A percentile compares a stretch with the other conserved stretches of the same genome.
Evolutionary conservation across 345 rosid genomes (phyloP).

Genomic region (Hibiscus trionum): DNA sequence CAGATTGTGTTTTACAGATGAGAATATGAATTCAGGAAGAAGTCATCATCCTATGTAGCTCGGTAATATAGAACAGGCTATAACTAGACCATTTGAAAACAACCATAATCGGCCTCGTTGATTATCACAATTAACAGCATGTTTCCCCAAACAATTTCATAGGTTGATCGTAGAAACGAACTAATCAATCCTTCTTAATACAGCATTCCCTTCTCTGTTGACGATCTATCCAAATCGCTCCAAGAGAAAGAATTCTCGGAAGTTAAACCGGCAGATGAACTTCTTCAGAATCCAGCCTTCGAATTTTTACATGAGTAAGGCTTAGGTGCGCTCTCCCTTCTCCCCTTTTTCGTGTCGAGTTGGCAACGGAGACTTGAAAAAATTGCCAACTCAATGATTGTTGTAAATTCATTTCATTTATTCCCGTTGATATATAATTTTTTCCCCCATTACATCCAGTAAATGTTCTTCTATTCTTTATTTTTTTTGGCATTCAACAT

Average conservation of each 20-base stretch:
- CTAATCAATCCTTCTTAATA: slow-evolving; percentile 12
- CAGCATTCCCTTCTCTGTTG: slow-evolving; percentile 96
- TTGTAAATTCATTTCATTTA: slow-evolving; percentile 25
- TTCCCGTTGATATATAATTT: not conserved
- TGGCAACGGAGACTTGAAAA: slow-evolving; percentile 1
- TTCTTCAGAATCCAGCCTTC: slow-evolving; percentile 69
- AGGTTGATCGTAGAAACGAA: not conserved
- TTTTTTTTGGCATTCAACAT: slow-evolving; percentile 18
- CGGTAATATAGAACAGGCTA: not conserved
- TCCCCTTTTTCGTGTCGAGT: too few relatives aligned
- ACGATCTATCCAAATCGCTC: slow-evolving; percentile 69
- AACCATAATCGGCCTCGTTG: not conserved
- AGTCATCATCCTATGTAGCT: not conserved
- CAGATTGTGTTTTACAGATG: not conserved
- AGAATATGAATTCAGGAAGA: not conserved
- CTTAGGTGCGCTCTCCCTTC: slow-evolving; percentile 11
- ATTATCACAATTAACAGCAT: not conserved
- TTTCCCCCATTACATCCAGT: slow-evolving; percentile 1
- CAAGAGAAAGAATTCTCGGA: slow-evolving; percentile 79
- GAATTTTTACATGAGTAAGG: slow-evolving; percentile 63
- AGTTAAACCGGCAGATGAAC: slow-evolving; percentile 72
- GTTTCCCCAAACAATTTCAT: not conserved
- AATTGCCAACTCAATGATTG: not conserved
- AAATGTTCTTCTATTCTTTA: slow-evolving; percentile 29
- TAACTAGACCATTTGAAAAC: not conserved